Conservation (phyloP, 305 asterid species). For the Withania somnifera region DNA sequence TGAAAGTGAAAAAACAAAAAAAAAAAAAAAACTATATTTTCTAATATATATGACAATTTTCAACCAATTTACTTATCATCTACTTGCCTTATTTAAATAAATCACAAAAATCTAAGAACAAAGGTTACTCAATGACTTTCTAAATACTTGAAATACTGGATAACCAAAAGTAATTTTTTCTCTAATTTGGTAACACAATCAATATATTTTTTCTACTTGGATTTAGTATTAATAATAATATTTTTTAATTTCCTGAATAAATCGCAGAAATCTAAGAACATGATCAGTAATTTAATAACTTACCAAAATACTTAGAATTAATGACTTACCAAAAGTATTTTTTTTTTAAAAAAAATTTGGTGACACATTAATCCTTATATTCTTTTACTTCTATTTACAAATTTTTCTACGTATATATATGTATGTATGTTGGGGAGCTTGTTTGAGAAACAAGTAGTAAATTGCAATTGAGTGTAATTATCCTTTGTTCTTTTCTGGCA, state of each 20-base stretch:
- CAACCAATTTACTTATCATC: not conserved
- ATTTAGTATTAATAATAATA: too few relatives aligned
- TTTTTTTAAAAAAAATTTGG: not conserved
- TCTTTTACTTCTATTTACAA: not conserved
- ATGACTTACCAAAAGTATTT: not conserved
- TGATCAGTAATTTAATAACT: not conserved
- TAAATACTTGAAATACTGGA: not conserved
- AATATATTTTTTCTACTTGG: too few relatives aligned
- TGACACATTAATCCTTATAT: not conserved
- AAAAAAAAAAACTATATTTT: not conserved
- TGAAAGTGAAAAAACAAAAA: not conserved
- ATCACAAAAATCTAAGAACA: not conserved
- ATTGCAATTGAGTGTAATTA: too few relatives aligned
- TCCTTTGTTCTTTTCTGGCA: not conserved
- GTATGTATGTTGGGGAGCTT: not conserved
- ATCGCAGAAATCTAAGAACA: too few relatives aligned
- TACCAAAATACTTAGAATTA: not conserved
- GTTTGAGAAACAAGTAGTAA: not conserved
- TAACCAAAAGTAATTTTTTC: too few relatives aligned
- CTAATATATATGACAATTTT: not conserved
- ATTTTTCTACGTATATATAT: not conserved
- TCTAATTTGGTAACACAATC: not conserved
- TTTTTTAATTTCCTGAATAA: too few relatives aligned
- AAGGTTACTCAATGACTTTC: not conserved
- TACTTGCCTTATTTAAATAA: not conserved